Evolutionary conservation across 2,329 filamentous ascomycete species (phyloP), one percentile per base, ranked within the genome.

Genomic region (Venturia pyrina): DNA sequence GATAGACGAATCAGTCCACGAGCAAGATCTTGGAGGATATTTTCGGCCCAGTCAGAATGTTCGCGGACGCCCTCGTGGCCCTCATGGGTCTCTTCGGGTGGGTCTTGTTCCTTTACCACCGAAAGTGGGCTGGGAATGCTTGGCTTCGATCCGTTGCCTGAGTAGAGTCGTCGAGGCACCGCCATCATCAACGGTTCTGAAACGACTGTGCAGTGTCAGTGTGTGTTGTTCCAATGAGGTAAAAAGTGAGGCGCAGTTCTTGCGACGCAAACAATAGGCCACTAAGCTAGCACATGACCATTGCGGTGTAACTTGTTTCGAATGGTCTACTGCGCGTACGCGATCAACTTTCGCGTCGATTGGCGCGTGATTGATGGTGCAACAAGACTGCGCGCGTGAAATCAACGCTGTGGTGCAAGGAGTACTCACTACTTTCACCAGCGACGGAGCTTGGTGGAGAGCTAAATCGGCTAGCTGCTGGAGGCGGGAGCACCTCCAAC

Each of bases 21-120:
- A 13, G 66, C 65, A 8, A 75, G 61, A 37, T 73, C 72, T 17
- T 73, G 71, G 60, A 73, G 70, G 6, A 75, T 71, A n/a, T 72
- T 68, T 2, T 70, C 67, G 3, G 68, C 69, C 74, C 75, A 76
- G 43, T 69, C 70, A 57, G 64, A 70, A 46, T 71, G 67, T 69
- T 77, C 75, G 2, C 57, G 56, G 21, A 62, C 53, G 24, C 57
- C 64, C 5, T n/a, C 48, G 10, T 17, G 32, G 24, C 57, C 64
- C 5, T n/a, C 48, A n/a, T 17, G 32, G 32, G 19, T 10, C n/a
- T 40, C 57, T 40, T 21, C 7, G 11, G 60, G 41, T 34, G 19
- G 13, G 17, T 43, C 40, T 28, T 41, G 24, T 43, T 43, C 40
- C 28, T 19, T 7, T 8, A 46, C 21, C 19, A 28, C 19, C 37